phyloP scores from a whole-genome alignment of 148 eudicot species.

The Selenicereus undatus region DNA sequence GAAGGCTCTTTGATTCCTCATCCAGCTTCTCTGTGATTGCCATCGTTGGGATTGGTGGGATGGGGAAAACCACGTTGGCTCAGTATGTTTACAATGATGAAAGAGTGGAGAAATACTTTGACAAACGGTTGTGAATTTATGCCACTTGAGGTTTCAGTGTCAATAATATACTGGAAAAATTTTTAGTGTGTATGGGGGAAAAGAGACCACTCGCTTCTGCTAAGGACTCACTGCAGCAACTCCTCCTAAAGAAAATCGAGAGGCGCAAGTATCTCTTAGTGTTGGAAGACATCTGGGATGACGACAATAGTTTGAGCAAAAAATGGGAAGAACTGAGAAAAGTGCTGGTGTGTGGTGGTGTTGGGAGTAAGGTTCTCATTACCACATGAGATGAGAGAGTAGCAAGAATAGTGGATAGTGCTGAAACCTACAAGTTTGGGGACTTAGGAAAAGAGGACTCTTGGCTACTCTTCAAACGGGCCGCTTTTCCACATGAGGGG shows the following conservation, averaged over 20 bases:
- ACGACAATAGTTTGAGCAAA: too few species aligned
- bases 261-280: too few species aligned
- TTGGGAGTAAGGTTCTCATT: neutral
- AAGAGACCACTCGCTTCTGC: too few species aligned
- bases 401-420: neutral
- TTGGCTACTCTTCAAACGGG: neutral
- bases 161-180: neutral
- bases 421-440: neutral
- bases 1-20: neutral
- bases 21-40: neutral
- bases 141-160: neutral
- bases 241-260: too few species aligned
- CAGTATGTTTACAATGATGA: neutral
- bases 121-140: neutral
- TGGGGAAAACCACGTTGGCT: conserved; percentile 10
- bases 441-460: neutral
- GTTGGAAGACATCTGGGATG: too few species aligned
- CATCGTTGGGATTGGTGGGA: conserved; percentile 18
- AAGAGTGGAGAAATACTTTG: neutral
- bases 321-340: too few species aligned
- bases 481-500: neutral
- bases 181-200: too few species aligned
- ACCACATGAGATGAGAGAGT: neutral
- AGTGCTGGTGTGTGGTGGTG: neutral
- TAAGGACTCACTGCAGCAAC: too few species aligned